Evolutionary conservation across 495 filamentous ascomycete species (phyloP).

Genomic region (Penicillium cosmopolitanum): DNA sequence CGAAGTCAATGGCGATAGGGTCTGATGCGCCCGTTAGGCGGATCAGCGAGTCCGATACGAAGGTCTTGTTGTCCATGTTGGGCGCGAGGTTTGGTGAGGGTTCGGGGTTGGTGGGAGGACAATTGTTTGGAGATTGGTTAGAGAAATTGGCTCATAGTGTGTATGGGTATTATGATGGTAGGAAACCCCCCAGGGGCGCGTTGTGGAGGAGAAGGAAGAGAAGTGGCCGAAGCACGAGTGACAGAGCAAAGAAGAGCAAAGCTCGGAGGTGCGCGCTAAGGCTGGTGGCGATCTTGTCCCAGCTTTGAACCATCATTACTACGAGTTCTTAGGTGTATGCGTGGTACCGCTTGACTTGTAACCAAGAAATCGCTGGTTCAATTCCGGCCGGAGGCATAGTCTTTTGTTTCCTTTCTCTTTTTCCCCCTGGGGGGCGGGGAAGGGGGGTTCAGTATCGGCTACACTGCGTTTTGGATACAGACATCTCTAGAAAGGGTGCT

Average conservation of each 20-base stretch:
- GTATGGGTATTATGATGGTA: background rate
- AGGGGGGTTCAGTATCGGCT: too few species aligned
- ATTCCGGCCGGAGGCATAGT: too few species aligned
- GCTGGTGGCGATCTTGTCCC: conserved; percentile 23
- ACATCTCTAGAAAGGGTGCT: too few species aligned
- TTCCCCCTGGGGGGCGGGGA: too few species aligned
- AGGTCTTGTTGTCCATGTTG: conserved; percentile 48
- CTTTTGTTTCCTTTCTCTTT: too few species aligned
- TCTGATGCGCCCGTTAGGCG: conserved; percentile 63
- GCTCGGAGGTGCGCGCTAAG: conserved; percentile 25
- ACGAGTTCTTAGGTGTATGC: too few species aligned
- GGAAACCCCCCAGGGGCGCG: background rate
- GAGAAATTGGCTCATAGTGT: background rate
- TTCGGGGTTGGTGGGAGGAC: background rate
- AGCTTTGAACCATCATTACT: too few species aligned
- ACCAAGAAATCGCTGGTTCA: too few species aligned
- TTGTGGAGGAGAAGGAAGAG: background rate
- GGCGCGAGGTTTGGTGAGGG: background rate
- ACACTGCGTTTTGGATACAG: too few species aligned
- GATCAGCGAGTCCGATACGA: conserved; percentile 52
- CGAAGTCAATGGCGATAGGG: conserved; percentile 63
- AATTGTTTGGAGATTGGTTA: background rate
- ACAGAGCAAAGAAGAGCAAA: conserved; percentile 8
- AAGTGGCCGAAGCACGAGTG: background rate
- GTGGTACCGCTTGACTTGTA: too few species aligned